Evolutionary conservation across 2,329 filamentous ascomycete species (phyloP).

Genomic region (Triangularia verruculosa): DNA sequence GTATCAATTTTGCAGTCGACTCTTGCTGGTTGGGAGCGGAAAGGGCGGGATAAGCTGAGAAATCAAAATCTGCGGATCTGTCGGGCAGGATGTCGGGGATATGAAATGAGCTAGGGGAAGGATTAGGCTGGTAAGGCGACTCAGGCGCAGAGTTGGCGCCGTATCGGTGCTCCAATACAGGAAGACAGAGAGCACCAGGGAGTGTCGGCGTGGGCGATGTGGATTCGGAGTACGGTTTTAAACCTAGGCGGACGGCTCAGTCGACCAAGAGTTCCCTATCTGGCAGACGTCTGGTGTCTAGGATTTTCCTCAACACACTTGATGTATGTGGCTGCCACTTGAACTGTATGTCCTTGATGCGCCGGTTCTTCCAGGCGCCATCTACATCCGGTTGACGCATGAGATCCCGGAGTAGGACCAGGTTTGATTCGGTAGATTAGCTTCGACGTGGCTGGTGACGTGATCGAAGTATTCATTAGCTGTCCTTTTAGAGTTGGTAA

Average conservation of each 20-base stretch:
- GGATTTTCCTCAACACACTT: constrained; percentile 41
- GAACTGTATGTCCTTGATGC: constrained; percentile 36
- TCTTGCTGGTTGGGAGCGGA: background rate
- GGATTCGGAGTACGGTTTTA: constrained; percentile 8
- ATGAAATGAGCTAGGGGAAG: background rate
- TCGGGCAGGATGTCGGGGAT: background rate
- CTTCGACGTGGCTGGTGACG: constrained; percentile 47
- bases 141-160: background rate
- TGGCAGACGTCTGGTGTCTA: constrained; percentile 45
- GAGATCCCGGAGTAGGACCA: constrained; percentile 48
- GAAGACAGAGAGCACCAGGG: constrained; percentile 13
- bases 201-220: no score
- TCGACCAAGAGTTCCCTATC: constrained; percentile 30
- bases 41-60: background rate
- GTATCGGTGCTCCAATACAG: constrained; percentile 1
- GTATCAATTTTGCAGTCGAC: no score
- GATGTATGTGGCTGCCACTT: constrained; percentile 44
- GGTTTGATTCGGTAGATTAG: constrained; percentile 36
- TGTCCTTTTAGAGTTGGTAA: constrained; percentile 38
- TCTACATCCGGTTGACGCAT: constrained; percentile 36
- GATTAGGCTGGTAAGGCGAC: background rate
- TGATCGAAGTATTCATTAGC: constrained; percentile 47
- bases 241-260: constrained; percentile 18
- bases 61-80: background rate
- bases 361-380: constrained; percentile 36